A percentile compares a stretch with the other conserved stretches of the same genome.
Conservation (phyloP, 768 basidiomycete genomes). For the Clavulina sp. region DNA sequence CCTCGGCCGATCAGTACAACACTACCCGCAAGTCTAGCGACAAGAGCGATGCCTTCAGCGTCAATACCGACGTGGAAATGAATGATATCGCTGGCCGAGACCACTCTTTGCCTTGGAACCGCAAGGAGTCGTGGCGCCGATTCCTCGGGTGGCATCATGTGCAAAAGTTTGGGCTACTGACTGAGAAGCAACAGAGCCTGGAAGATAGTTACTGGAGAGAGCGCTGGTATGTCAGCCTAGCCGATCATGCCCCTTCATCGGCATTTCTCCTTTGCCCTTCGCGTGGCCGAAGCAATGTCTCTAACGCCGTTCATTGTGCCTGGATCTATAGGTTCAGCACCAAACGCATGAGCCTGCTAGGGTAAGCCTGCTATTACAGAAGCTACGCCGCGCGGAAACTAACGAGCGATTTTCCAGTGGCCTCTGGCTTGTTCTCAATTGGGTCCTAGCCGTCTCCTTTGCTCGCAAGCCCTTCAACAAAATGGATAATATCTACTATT, state of each 20-base stretch:
- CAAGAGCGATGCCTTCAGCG: conserved; percentile 1
- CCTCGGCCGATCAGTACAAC: not conserved
- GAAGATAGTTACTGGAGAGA: not conserved
- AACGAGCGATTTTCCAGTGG: not conserved
- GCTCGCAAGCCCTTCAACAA: conserved; percentile 6
- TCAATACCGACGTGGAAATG: not conserved
- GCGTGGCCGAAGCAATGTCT: not conserved
- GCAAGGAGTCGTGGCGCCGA: not conserved
- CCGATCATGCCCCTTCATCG: not conserved
- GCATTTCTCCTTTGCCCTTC: not conserved
- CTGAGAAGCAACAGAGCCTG: not conserved
- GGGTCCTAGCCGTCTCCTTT: conserved; percentile 9
- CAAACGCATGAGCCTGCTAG: not conserved
- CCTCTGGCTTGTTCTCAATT: not conserved
- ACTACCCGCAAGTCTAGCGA: not conserved
- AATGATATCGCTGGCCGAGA: not conserved
- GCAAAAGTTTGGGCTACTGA: not conserved
- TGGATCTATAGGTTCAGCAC: not conserved
- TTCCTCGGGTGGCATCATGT: not conserved
- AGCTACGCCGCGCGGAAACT: not conserved
- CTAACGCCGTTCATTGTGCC: not conserved
- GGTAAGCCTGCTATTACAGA: not conserved
- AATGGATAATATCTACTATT: conserved; percentile 10
- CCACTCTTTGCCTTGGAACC: not conserved
- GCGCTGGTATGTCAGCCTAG: not conserved